Base-by-base conservation (phyloP, 352 stramenopile species). In the Phytophthora nicotianae region DNA sequence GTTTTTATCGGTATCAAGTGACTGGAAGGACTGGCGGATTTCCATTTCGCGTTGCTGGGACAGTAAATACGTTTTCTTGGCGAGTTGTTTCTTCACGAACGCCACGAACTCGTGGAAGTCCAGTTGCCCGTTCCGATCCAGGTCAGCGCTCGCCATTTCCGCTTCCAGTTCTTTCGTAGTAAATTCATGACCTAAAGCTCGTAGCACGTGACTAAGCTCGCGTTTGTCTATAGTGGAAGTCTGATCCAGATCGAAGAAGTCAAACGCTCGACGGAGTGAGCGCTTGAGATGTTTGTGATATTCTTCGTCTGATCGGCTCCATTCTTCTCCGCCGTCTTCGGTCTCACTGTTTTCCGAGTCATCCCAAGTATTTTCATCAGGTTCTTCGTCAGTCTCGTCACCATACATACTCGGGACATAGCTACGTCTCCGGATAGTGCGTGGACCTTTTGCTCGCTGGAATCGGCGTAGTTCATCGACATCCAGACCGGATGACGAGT, bases 181-280 rank as follows among this genome's bases (percentile, higher is more conserved):
- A 23, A 92, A 83, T 37, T 94, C 83, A 52, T 94, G 75, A 1
- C 81, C 85, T 9, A 94, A 56, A 1, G 83, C 85, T 21, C 80
- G 75, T 4, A 94, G 59, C 2, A 94, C 79, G 29, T 89, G 79
- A 9, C 63, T 73, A 16, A 94, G 60, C 46, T 92, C 83, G 11
- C 72, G 68, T 45, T 89, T 89, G 33, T 90, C 82, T 16, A 94
- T 94, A 1, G 76, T 82, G 14, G 77, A 75, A 16, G 72, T 92
- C 21, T 82, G 77, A 32, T 94, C 79, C 5, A 87, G 54, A 41
- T 94, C 85, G 46, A 90, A 94, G 35, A 92, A 92, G 37, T 92
- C 83, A 43, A 92, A 94, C 13, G 79, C 85, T 47, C 77, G 74
- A 4, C 76, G 76, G 13, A 91, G 58, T 2, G 82, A 80, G 17